phyloP scores from a whole-genome alignment of 2,329 filamentous ascomycete genomes.

The Aaosphaeria arxii region DNA sequence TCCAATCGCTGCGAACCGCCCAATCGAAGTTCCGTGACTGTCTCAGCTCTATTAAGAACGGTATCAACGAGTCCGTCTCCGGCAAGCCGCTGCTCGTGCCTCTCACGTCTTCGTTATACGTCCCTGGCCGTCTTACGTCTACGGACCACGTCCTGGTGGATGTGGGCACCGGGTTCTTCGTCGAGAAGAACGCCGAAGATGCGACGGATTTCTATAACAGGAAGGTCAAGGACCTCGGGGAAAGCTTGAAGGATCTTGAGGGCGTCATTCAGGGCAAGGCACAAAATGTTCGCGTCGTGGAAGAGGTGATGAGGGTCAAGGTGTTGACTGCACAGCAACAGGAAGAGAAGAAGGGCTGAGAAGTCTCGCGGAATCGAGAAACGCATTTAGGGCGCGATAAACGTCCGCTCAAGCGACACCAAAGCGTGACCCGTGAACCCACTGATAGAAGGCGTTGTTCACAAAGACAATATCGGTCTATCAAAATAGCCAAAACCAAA shows the following conservation, averaged over 20 bases:
- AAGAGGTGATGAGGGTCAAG: slow-evolving; percentile 61
- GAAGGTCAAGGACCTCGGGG: slow-evolving; percentile 64
- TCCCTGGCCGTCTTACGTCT: slow-evolving; percentile 71
- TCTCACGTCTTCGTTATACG: slow-evolving; percentile 90
- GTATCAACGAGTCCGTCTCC: slow-evolving; percentile 43
- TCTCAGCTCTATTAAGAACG: slow-evolving; percentile 68
- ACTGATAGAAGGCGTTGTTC: no score
- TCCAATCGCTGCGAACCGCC: slow-evolving; percentile 82
- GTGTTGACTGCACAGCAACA: slow-evolving; percentile 32
- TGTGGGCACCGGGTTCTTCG: slow-evolving; percentile 88
- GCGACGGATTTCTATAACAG: slow-evolving; percentile 65
- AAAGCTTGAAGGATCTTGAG: slow-evolving; percentile 66
- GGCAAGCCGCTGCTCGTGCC: slow-evolving; percentile 78
- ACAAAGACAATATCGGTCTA: no score
- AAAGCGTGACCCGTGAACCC: no score
- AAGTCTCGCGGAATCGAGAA: not conserved
- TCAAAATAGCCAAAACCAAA: no score
- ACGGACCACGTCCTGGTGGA: slow-evolving; percentile 63
- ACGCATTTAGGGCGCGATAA: not conserved
- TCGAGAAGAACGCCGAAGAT: slow-evolving; percentile 73
- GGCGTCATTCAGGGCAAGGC: slow-evolving; percentile 72
- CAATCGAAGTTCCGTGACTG: slow-evolving; percentile 93
- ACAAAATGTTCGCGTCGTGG: slow-evolving; percentile 78
- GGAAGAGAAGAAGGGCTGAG: slow-evolving; percentile 18
- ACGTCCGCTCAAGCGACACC: no score